Percentiles rank a stretch among this genome's conserved stretches.
phyloP scores from a whole-genome alignment of 257 asterid species.

The Thymus quinquecostatus region DNA sequence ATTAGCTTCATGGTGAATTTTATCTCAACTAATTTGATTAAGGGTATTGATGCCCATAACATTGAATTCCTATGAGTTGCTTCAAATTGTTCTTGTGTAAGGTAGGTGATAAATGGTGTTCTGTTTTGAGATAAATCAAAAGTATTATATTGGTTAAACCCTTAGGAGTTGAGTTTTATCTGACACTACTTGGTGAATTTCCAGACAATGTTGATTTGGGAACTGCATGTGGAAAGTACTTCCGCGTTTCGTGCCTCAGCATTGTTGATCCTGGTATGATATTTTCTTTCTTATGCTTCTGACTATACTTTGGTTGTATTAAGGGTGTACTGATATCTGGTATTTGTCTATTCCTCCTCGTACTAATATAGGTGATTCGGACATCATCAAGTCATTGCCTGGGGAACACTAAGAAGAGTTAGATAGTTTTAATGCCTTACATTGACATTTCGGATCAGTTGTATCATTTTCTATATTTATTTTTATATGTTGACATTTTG shows the following conservation, averaged over 20 bases:
- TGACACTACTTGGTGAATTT: constrained; percentile 2
- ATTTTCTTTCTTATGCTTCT: background rate
- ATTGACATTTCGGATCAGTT: background rate
- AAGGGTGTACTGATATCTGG: background rate
- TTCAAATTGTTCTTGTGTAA: background rate
- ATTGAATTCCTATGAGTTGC: background rate
- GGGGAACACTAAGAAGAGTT: constrained; percentile 50
- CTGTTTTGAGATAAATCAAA: background rate
- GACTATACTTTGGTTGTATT: background rate
- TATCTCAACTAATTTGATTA: background rate
- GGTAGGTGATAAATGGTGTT: background rate
- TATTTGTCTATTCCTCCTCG: background rate
- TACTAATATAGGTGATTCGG: constrained; percentile 64
- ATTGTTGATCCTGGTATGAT: constrained; percentile 64
- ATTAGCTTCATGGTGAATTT: background rate
- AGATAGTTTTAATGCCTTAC: constrained; percentile 17
- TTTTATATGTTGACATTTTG: constrained; percentile 26
- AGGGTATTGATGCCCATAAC: background rate
- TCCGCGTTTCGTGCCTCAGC: constrained; percentile 77
- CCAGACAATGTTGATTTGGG: constrained; percentile 81
- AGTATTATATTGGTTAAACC: background rate
- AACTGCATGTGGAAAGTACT: constrained; percentile 78
- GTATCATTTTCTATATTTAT: constrained; percentile 9
- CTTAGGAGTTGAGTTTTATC: background rate
- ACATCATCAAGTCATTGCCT: constrained; percentile 64